Base-by-base conservation (phyloP, 2,329 filamentous ascomycete species). In the Teratosphaeria zuluensis region DNA sequence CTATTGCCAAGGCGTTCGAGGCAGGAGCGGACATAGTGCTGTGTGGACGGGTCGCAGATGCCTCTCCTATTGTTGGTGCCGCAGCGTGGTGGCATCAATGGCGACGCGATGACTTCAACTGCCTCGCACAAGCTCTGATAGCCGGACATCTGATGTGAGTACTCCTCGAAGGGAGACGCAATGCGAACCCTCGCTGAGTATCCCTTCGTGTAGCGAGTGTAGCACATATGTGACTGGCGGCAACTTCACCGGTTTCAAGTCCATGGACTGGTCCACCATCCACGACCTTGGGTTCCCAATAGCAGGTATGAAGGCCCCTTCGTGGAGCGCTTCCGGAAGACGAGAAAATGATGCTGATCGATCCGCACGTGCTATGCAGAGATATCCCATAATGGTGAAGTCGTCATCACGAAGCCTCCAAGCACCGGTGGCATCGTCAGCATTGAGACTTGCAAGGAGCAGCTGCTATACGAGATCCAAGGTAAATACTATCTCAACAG, bases 401-500 rank as follows among this genome's bases (percentile, higher is more conserved):
- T 69, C 62, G 66, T 54, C 9, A 68, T 72, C 54, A 65, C 67
- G 11, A 75, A 74, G 59, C 68, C 70, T 48, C 59, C 66, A 28
- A 65, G 65, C 1, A 72, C 69, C 12, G 68, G 67, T 16, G 72
- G 73, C 53, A 62, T 60, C 35, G 68, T 73, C 8, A 72, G 72
- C 0, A 74, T 77, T 12, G 76, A 80, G 57, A 81, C 79, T 0
- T 76, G 78, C 53, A 76, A 75, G 0, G 77, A 75, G 1, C 80
- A 82, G 59, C 68, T 81, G 2, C 62, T 82, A 1, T 81, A 80
- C 64, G 78, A 81, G 66, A 76, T 80, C n/a, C 78, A 80, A 61
- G 79, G 79, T 3, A 77, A 76, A 0, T 76, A 75, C 70, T 83
- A 83, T 64, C 79, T 76, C 70, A 81, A 82, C 67, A 78, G 76